phyloP scores from a whole-genome alignment of 2,329 filamentous ascomycete species.

The Trichophaea hybrida region DNA sequence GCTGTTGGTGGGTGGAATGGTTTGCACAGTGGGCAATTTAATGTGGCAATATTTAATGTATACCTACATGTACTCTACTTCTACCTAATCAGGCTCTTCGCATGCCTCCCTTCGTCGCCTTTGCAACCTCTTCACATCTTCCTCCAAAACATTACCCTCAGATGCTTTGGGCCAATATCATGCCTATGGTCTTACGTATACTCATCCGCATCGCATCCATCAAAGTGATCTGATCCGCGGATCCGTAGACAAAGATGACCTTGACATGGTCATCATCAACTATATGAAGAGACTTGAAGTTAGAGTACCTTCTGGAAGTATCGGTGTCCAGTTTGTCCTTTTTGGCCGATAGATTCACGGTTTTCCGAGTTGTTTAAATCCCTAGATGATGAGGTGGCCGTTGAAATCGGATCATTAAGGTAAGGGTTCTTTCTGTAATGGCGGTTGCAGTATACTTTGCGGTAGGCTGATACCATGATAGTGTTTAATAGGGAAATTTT shows the following conservation, averaged over 20 bases:
- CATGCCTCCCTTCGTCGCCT: too few relatives aligned
- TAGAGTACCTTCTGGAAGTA: background rate
- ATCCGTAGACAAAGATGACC: background rate
- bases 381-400: background rate
- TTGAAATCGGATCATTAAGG: background rate
- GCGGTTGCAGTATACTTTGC: background rate
- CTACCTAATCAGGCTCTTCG: too few relatives aligned
- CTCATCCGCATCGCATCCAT: too few relatives aligned
- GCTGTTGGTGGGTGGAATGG: too few relatives aligned
- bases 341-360: background rate
- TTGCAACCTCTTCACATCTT: too few relatives aligned
- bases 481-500: background rate
- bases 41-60: too few relatives aligned
- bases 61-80: too few relatives aligned
- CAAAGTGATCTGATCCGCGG: too few relatives aligned
- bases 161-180: too few relatives aligned
- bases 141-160: too few relatives aligned
- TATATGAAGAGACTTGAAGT: background rate
- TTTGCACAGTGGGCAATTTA: too few relatives aligned
- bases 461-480: background rate
- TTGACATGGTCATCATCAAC: background rate
- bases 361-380: background rate
- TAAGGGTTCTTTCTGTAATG: background rate
- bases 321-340: background rate
- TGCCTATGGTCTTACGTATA: too few relatives aligned